These are phyloP conservation scores for Macrolepiota fuliginosa DNA, from an alignment of 768 basidiomycete species.

Conservation along the genomic window DNA sequence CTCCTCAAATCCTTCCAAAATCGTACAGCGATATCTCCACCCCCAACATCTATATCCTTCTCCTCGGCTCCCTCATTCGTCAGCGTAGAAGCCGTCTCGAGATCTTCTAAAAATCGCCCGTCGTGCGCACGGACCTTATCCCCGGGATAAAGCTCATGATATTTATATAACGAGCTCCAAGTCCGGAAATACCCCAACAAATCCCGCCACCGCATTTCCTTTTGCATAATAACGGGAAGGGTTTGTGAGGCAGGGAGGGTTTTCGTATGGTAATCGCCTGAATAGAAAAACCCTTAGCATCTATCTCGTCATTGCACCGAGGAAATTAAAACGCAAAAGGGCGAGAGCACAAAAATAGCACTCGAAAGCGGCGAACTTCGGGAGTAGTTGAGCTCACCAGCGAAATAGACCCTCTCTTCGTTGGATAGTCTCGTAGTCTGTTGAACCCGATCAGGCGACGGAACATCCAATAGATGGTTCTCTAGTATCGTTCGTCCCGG, in stretches of 20 bases:
- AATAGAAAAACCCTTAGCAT: not conserved
- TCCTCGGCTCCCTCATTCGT: slow-evolving; percentile 6
- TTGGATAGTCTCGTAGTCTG: slow-evolving; percentile 21
- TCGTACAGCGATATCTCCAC: slow-evolving; percentile 64
- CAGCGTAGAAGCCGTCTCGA: slow-evolving; percentile 17
- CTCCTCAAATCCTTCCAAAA: slow-evolving; percentile 57
- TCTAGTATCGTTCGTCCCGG: slow-evolving; percentile 79
- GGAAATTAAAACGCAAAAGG: not conserved
- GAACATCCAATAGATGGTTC: slow-evolving; percentile 67
- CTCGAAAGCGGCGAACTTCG: slow-evolving; percentile 8
- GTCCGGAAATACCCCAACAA: slow-evolving; percentile 69
- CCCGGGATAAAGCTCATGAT: slow-evolving; percentile 58
- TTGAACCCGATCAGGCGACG: slow-evolving; percentile 38
- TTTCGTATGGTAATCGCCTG: slow-evolving; percentile 1
- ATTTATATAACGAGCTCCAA: slow-evolving; percentile 68
- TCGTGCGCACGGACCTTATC: slow-evolving; percentile 40
- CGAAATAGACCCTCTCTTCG: slow-evolving; percentile 55
- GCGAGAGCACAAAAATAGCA: not conserved
- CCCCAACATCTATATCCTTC: slow-evolving; percentile 26
- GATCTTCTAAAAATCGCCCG: slow-evolving; percentile 27
- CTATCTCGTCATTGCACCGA: not conserved
- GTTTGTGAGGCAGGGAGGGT: slow-evolving; percentile 3
- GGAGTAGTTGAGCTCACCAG: slow-evolving; percentile 33
- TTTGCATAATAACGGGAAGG: slow-evolving; percentile 51
- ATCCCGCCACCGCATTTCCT: slow-evolving; percentile 61